Evolutionary conservation across 176 grass and related monocot genomes (phyloP).

Genomic region (Sorghum bicolor): Sorghum_bicolor_NCBIv3 NC_012879.2:3962001-3962500

Average conservation of each 20-base stretch:
- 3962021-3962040: slow-evolving; percentile 96
- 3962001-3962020: slow-evolving; percentile 89
- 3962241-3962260: slow-evolving; percentile 32
- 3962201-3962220: slow-evolving; percentile 74
- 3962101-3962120: background rate
- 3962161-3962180: slow-evolving; percentile 64
- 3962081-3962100: background rate
- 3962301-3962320: background rate
- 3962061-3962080: slow-evolving; percentile 17
- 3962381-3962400: slow-evolving; percentile 6
- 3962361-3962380: background rate
- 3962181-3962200: slow-evolving; percentile 72
- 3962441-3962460: slow-evolving; percentile 86
- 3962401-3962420: slow-evolving; percentile 5
- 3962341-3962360: background rate
- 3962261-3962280: background rate
- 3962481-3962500: slow-evolving; percentile 83
- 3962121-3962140: slow-evolving; percentile 21
- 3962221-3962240: slow-evolving; percentile 52
- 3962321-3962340: background rate
- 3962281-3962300: background rate
- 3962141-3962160: slow-evolving; percentile 86
- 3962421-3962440: slow-evolving; percentile 71
- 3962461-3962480: slow-evolving; percentile 79
- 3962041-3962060: slow-evolving; percentile 46